Evolutionary conservation across 768 basidiomycete species (phyloP), one percentile per base, ranked within the genome.

Genomic region (Lepiota venenata): DNA sequence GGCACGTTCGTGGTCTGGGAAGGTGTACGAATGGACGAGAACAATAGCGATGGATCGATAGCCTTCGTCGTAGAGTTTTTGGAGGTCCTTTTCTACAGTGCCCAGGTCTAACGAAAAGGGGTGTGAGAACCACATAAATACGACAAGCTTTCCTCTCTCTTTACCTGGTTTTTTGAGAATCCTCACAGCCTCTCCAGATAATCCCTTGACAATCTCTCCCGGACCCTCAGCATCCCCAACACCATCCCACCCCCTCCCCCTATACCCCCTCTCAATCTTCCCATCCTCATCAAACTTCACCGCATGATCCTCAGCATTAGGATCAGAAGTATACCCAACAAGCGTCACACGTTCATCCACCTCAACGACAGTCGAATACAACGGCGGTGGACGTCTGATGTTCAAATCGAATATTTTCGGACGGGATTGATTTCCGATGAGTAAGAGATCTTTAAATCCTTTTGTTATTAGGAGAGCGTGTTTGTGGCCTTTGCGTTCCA

Each of bases 391-490:
- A 9, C 91, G 82, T 21, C 85, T 82, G 66, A 98, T 95, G 62
- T 95, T 90, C 21, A 98, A 78, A 68, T 97, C 95, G 62, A 98
- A 98, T 61, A 98, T 97, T 62, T 83, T 84, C 1, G 96, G 96
- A 18, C 96, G 87, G 15, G 93, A 88, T 67, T 98, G 96, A 67
- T 97, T 97, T 8, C 93, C 93, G 55, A 98, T 98, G 29, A 90
- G 78, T 5, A 98, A 79, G 9, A 98, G 83, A 68, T 97, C 95
- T 65, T 84, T 84, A 77, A 95, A 96, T 0, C 93, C 93, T 56
- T 83, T 83, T 1, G 96, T 98, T 63, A 95, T 96, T 12, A 97
- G 73, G 35, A 98, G 75, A 0, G 93, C 95, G 56, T 96, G 93
- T 58, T 85, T 86, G 62, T 93, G 88, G 1, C 96, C 96, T 68